A percentile compares a stretch with the other conserved stretches of the same genome.
These are phyloP conservation scores for Ceratocystis lukuohia DNA, from an alignment of 2,329 filamentous ascomycete genomes.

Conservation along the genomic window DNA sequence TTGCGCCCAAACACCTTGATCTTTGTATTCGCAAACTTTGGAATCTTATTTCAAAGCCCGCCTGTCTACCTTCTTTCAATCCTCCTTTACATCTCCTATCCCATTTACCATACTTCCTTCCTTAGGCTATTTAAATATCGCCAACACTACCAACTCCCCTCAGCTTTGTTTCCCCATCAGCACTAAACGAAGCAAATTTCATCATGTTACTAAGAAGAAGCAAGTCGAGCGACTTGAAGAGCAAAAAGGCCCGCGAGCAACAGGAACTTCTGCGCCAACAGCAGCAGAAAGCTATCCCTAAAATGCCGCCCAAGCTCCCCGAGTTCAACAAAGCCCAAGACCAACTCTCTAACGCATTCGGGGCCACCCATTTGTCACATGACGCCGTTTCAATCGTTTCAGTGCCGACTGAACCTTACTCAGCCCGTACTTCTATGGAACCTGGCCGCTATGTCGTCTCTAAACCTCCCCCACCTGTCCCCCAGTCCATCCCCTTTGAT, in stretches of 20 bases:
- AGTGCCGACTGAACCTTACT: constrained; percentile 31
- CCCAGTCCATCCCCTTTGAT: constrained; percentile 44
- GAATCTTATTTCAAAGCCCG: neutral
- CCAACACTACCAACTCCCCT: neutral
- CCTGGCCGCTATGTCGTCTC: constrained; percentile 32
- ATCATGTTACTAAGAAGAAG: constrained; percentile 52
- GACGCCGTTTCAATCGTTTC: constrained; percentile 50
- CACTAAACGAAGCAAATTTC: constrained; percentile 28
- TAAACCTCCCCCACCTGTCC: constrained; percentile 39
- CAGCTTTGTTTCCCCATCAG: neutral
- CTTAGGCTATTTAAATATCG: neutral
- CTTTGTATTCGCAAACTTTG: neutral
- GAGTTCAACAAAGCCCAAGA: constrained; percentile 38
- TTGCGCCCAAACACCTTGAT: neutral
- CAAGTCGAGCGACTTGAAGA: constrained; percentile 53
- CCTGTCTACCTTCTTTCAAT: neutral
- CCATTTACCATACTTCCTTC: too few relatives aligned
- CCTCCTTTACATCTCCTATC: neutral
- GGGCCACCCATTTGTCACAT: constrained; percentile 41
- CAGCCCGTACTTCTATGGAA: constrained; percentile 41
- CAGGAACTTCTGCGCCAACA: constrained; percentile 37
- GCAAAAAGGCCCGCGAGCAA: constrained; percentile 48
- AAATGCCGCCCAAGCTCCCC: constrained; percentile 38
- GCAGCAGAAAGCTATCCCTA: constrained; percentile 34
- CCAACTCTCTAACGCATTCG: constrained; percentile 34